Evolutionary conservation across 345 rosid genomes (phyloP).

Genomic region (Abelmoschus esculentus): DNA sequence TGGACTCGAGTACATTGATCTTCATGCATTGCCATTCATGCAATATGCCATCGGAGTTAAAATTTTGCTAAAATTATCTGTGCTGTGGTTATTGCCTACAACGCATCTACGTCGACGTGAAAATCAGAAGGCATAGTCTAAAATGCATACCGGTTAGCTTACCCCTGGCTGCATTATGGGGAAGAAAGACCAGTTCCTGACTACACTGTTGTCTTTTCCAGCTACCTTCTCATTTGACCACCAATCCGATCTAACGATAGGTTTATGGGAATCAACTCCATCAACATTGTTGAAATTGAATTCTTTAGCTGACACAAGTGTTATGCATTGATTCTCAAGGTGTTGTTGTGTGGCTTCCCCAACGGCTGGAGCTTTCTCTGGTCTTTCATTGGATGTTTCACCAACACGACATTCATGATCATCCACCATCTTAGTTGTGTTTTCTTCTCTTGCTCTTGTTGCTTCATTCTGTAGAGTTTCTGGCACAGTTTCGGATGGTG

Average conservation of each 20-base stretch:
- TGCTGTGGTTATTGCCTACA: constrained; percentile 1
- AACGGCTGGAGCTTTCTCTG: constrained; percentile 26
- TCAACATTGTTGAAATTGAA: constrained; percentile 57
- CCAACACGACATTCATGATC: constrained; percentile 14
- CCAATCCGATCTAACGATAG: constrained; percentile 35
- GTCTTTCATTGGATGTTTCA: constrained; percentile 25
- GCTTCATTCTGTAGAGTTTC: constrained; percentile 18
- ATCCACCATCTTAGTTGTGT: constrained; percentile 18
- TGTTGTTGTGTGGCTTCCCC: constrained; percentile 23
- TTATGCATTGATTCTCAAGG: constrained; percentile 36
- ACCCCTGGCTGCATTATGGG: constrained; percentile 61
- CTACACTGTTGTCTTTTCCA: constrained; percentile 33
- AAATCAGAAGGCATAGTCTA: background rate
- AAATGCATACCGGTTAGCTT: constrained; percentile 30
- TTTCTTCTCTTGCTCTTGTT: constrained; percentile 18
- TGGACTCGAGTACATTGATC: too few relatives aligned
- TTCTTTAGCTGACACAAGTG: constrained; percentile 54
- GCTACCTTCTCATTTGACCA: constrained; percentile 44
- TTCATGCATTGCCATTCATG: too few relatives aligned
- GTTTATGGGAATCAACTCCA: constrained; percentile 38
- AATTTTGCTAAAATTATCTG: constrained; percentile 3
- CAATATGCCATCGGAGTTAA: too few relatives aligned
- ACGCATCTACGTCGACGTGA: constrained; percentile 1
- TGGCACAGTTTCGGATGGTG: constrained; percentile 27
- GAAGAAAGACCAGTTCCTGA: constrained; percentile 75